Percentiles rank a stretch among this genome's conserved stretches.
These are phyloP conservation scores for Cynanchum wilfordii DNA, from an alignment of 257 asterid species.

Conservation along the genomic window DNA sequence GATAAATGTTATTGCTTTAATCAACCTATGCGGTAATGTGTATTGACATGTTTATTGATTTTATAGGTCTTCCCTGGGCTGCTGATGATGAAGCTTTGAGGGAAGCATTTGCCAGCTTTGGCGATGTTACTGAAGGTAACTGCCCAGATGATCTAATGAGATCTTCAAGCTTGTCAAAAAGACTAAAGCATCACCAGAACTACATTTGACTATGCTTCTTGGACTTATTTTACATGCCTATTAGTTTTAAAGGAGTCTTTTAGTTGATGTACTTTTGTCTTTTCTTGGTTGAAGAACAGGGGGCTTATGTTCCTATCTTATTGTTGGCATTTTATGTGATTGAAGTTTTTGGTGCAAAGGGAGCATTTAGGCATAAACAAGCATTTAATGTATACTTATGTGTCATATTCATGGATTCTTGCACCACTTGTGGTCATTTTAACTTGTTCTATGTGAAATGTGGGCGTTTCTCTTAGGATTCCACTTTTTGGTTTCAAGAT, in stretches of 20 bases:
- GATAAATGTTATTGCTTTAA: neutral
- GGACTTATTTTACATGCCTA: neutral
- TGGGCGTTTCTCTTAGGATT: neutral
- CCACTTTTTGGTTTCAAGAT: neutral
- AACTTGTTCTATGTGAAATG: neutral
- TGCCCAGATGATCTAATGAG: neutral
- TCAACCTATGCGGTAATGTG: neutral
- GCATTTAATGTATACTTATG: no score
- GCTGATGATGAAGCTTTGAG: conserved; percentile 52
- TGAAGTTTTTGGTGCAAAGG: neutral
- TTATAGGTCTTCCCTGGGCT: conserved; percentile 64
- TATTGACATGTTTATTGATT: neutral
- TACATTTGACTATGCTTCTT: neutral
- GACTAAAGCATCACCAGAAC: neutral
- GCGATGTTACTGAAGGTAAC: conserved; percentile 45
- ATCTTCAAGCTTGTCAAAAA: neutral
- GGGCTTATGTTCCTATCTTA: neutral
- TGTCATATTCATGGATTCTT: neutral
- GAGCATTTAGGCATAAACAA: no score
- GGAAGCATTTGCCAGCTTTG: conserved; percentile 71
- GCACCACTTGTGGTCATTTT: neutral
- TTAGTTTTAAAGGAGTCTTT: neutral
- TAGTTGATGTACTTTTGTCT: no score
- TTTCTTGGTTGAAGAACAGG: neutral
- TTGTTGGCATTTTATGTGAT: neutral